Evolutionary conservation across 1,139 yeast species (phyloP).

Genomic region (Spathaspora jeffriesii): DNA sequence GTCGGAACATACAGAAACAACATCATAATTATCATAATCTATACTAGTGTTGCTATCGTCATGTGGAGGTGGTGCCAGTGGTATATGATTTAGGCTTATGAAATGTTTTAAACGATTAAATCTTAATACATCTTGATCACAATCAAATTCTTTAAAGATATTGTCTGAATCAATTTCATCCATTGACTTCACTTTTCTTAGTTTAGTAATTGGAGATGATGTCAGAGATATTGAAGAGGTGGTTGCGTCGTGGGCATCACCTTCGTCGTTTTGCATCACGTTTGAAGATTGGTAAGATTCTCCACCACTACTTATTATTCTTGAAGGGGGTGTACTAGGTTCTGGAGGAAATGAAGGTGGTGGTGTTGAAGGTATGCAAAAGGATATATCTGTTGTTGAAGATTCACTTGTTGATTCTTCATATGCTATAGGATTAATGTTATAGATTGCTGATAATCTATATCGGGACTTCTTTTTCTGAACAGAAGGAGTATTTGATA

Average conservation of each 20-base stretch:
- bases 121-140: slow-evolving; percentile 19
- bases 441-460: slow-evolving; percentile 39
- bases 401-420: slow-evolving; percentile 12
- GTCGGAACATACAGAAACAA: slow-evolving; percentile 26
- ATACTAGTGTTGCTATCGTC: slow-evolving; percentile 8
- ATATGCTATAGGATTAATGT: slow-evolving; percentile 34
- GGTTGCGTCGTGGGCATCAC: neutral
- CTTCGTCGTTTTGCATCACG: slow-evolving; percentile 2
- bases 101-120: slow-evolving; percentile 26
- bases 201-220: neutral
- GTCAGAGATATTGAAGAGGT: slow-evolving; percentile 16
- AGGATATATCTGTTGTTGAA: slow-evolving; percentile 3
- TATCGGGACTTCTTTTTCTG: slow-evolving; percentile 44
- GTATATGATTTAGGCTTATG: slow-evolving; percentile 16
- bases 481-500: slow-evolving; percentile 20
- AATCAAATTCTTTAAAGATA: slow-evolving; percentile 13
- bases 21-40: slow-evolving; percentile 16
- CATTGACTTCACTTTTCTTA: neutral
- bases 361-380: neutral
- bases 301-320: slow-evolving; percentile 1
- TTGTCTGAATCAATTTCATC: slow-evolving; percentile 9
- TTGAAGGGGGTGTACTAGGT: slow-evolving; percentile 1
- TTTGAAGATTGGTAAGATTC: slow-evolving; percentile 3
- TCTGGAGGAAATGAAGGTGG: neutral
- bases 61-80: slow-evolving; percentile 1